phyloP scores from a whole-genome alignment of 2,329 filamentous ascomycete species.

The Penicillium sp. region DNA sequence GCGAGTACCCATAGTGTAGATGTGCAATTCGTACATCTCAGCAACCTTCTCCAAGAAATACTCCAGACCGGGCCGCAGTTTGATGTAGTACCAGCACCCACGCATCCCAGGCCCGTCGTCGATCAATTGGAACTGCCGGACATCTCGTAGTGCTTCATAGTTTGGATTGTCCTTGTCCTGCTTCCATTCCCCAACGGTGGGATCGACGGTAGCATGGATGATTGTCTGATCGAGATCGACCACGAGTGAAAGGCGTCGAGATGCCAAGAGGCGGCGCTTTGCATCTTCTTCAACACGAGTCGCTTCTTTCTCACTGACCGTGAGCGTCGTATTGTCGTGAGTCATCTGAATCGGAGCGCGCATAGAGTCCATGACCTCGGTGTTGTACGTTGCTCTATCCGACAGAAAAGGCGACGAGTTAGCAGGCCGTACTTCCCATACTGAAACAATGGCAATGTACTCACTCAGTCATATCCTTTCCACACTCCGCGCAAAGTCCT shows the following conservation, averaged over 20 bases:
- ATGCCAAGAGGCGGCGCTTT: slow-evolving; percentile 74
- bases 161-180: slow-evolving; percentile 84
- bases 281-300: slow-evolving; percentile 78
- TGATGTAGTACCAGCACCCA: slow-evolving; percentile 97
- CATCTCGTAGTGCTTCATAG: slow-evolving; percentile 83
- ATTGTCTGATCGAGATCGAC: slow-evolving; percentile 98
- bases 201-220: slow-evolving; percentile 96
- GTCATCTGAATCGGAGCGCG: slow-evolving; percentile 93
- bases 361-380: slow-evolving; percentile 71
- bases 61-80: slow-evolving; percentile 81
- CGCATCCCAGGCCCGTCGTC: slow-evolving; percentile 75
- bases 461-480: slow-evolving; percentile 89
- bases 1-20: slow-evolving; percentile 98
- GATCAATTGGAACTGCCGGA: slow-evolving; percentile 79
- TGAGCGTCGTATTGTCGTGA: slow-evolving; percentile 83
- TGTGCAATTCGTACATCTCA: slow-evolving; percentile 86
- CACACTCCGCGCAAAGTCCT: slow-evolving; percentile 86
- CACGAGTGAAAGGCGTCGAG: slow-evolving; percentile 84
- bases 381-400: slow-evolving; percentile 69
- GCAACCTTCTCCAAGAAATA: slow-evolving; percentile 77
- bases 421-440: background rate
- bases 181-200: slow-evolving; percentile 95
- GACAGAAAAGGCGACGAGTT: slow-evolving; percentile 3
- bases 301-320: slow-evolving; percentile 79
- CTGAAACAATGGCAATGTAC: slow-evolving; percentile 23